Evolutionary conservation across 352 stramenopile species (phyloP), one percentile per base, ranked within the genome.

Genomic region (Globisporangium rhizosaccharum): DNA sequence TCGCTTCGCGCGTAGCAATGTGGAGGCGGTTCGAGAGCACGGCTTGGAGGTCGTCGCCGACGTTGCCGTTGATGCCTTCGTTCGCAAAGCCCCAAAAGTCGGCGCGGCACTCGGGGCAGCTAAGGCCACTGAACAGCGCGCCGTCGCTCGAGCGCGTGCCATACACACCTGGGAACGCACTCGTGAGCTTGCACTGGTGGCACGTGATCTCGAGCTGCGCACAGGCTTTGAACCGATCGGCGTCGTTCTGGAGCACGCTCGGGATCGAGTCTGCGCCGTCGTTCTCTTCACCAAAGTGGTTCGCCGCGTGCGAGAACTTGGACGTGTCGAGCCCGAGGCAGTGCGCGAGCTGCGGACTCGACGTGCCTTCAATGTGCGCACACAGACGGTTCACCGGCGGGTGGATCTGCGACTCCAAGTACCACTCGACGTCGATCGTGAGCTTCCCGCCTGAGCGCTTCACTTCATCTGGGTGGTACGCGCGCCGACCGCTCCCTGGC

Each of bases 331-430:
- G 76, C 15, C 97, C 97, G 14, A 99, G 81, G 58, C 96, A 97
- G 57, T 98, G 82, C 41, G 97, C 97, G 25, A 99, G 70, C 47
- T 98, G 92, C 11, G 88, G 83, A 26, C 88, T 91, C 30, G 90
- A 97, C 3, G 93, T 98, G 62, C 96, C 97, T 73, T 99, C 96
- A 68, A 99, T 99, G 51, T 98, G 97, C 60, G 98, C 97, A 57
- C 97, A 99, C 60, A 99, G 75, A 71, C 98, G 97, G 62, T 96
- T 96, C 30, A 99, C 95, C 3, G 97, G 97, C 12, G 97, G 98
- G 33, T 99, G 86, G 66, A 99, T 98, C 79, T 95, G 85, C 39
- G 83, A 84, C 60, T 95, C 85, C 17, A 99, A 73, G 68, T 99
- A 99, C 94, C 94, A 98, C 65, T 98, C 93, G 7, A 98, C 75